A percentile compares a stretch with the other conserved stretches of the same genome.
These are phyloP conservation scores for Rubroboletus satanas DNA, from an alignment of 768 basidiomycete species.

Conservation along the genomic window DNA sequence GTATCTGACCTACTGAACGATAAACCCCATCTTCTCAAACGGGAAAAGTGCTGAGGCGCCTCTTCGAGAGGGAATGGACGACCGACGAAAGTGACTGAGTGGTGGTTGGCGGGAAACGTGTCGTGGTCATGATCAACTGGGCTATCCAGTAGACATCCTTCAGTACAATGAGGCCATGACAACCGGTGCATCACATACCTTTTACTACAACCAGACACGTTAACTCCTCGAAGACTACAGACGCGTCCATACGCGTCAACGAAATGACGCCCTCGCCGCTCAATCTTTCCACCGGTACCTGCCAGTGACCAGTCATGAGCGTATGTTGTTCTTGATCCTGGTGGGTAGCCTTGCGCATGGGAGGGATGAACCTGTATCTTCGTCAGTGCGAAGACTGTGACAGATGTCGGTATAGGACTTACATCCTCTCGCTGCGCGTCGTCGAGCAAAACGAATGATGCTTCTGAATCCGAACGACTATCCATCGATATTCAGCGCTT, in stretches of 20 bases:
- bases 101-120: conserved; percentile 61
- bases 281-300: conserved; percentile 54
- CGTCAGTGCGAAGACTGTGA: neutral
- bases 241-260: conserved; percentile 78
- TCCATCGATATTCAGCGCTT: conserved; percentile 16
- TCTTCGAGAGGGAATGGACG: conserved; percentile 89
- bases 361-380: conserved; percentile 45
- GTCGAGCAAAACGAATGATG: conserved; percentile 48
- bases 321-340: conserved; percentile 48
- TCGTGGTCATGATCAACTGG: conserved; percentile 66
- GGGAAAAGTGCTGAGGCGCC: conserved; percentile 77
- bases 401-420: neutral
- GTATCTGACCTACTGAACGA: conserved; percentile 65
- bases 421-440: conserved; percentile 1
- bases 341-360: conserved; percentile 36
- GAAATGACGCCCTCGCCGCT: conserved; percentile 72
- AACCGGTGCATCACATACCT: conserved; percentile 42
- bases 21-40: conserved; percentile 82
- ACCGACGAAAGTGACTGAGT: conserved; percentile 78
- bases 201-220: conserved; percentile 81
- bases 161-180: conserved; percentile 20
- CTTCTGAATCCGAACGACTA: conserved; percentile 36
- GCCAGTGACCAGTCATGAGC: conserved; percentile 70
- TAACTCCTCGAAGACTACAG: conserved; percentile 78
- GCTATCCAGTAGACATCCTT: conserved; percentile 33